phyloP scores from a whole-genome alignment of 2,329 filamentous ascomycete genomes.

The Beauveria sp. region DNA sequence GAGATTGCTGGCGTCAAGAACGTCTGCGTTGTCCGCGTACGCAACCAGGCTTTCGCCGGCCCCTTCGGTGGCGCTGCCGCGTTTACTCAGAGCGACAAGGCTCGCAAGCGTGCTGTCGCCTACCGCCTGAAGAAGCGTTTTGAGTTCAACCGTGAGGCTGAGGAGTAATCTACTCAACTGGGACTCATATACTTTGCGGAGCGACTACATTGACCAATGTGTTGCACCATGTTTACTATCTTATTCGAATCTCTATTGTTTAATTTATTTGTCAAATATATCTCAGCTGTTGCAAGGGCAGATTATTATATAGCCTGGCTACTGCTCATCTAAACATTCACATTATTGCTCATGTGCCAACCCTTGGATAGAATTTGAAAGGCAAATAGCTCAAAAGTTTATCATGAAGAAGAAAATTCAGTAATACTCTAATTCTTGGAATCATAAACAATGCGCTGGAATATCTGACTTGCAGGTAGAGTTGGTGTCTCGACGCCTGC shows the following conservation, averaged over 20 bases:
- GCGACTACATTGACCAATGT: neutral
- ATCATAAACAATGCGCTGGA: neutral
- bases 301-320: too few relatives aligned
- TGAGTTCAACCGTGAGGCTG: neutral
- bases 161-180: neutral
- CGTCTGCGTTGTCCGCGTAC: conserved; percentile 53
- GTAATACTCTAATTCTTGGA: too few relatives aligned
- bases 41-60: conserved; percentile 50
- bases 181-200: neutral
- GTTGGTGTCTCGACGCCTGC: neutral
- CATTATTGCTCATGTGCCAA: too few relatives aligned
- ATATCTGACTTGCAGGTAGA: neutral
- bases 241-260: neutral
- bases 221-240: neutral
- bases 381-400: neutral
- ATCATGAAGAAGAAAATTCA: neutral
- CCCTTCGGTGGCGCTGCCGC: conserved; percentile 56
- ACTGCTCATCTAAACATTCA: too few relatives aligned
- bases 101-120: conserved; percentile 50
- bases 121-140: conserved; percentile 19
- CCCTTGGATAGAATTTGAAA: too few relatives aligned
- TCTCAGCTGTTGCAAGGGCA: too few relatives aligned
- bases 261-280: neutral
- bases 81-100: conserved; percentile 48
- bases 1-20: neutral